Evolutionary conservation across 129 eudicot genomes (phyloP), one percentile per base, ranked within the genome.

Genomic region (Chrysanthemum seticuspe): DNA sequence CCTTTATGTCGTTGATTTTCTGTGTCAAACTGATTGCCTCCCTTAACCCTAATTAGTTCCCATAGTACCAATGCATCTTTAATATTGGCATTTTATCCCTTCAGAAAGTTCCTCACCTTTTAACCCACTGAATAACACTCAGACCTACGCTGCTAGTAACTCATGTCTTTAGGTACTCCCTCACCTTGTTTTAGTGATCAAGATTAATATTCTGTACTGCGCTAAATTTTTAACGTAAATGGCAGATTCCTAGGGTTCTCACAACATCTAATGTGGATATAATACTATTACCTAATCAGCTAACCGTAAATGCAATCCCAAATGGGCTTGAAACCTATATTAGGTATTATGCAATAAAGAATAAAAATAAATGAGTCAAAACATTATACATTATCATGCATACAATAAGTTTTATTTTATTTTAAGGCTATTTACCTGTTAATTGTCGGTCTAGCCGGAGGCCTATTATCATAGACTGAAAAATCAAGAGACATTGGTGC

Each of bases 401-500:
- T 16, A 56, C 49, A 57, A 13, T 57, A 19, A 44, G 12, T 2
- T 21, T 12, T 48, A 13, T 25, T 31, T 65, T 52, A 34, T 1
- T 21, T 62, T 14, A 14, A 74, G 71, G 62, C 40, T 66, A 56
- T 50, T 75, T 82, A 88, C 99, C 99, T 94, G 94, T 85, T 90
- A 80, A 94, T 94, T 55, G 99, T 94, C 64, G 99, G 99, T 74
- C 99, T 90, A 80, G 73, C 65, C 18, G 96, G 92, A 66, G 96
- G 97, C 72, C 75, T 85, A 75, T 85, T 73, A 29, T 83, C 97
- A 54, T 88, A 84, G 67, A 83, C 89, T 0, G 99, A 88, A 74
- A 94, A 94, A 78, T 94, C 99, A 5, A 94, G 81, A 40, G 99
- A 90, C 96, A 88, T 94, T 8, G 93, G 97, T 23, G 76, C 89